Evolutionary conservation across 106 monocot genomes (phyloP).

Genomic region (Dendrobium officinale): DNA sequence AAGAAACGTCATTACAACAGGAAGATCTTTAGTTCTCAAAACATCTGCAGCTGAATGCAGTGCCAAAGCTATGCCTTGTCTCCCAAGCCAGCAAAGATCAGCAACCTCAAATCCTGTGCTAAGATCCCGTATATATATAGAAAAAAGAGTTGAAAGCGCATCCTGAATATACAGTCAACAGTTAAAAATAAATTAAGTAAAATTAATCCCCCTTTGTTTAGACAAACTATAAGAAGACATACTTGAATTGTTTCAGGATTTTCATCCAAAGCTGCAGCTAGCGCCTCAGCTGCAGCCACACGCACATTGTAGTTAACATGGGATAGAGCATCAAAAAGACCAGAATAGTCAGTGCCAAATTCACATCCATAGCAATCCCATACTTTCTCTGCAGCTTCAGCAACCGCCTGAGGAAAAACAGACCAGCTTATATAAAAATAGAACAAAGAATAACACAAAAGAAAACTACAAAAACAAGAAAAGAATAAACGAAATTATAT

Average conservation of each 20-base stretch:
- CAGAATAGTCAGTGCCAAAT: constrained; percentile 83
- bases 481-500: too few species aligned
- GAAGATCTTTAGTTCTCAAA: constrained; percentile 84
- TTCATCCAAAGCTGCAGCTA: constrained; percentile 95
- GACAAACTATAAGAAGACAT: constrained; percentile 13
- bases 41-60: constrained; percentile 90
- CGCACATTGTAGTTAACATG: constrained; percentile 86
- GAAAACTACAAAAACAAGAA: too few species aligned
- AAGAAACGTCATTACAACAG: constrained; percentile 93
- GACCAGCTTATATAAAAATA: neutral
- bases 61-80: constrained; percentile 93
- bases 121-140: constrained; percentile 62
- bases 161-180: constrained; percentile 42
- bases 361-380: constrained; percentile 96
- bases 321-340: constrained; percentile 80
- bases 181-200: constrained; percentile 9
- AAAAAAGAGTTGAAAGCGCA: constrained; percentile 79
- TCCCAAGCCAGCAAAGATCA: constrained; percentile 76
- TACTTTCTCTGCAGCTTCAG: constrained; percentile 89
- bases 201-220: neutral
- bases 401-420: constrained; percentile 48
- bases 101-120: constrained; percentile 27
- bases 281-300: constrained; percentile 78
- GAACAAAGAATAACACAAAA: too few species aligned
- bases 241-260: constrained; percentile 78